Evolutionary conservation across 2,329 filamentous ascomycete genomes (phyloP).

Genomic region (Aaosphaeria pasadenensis): DNA sequence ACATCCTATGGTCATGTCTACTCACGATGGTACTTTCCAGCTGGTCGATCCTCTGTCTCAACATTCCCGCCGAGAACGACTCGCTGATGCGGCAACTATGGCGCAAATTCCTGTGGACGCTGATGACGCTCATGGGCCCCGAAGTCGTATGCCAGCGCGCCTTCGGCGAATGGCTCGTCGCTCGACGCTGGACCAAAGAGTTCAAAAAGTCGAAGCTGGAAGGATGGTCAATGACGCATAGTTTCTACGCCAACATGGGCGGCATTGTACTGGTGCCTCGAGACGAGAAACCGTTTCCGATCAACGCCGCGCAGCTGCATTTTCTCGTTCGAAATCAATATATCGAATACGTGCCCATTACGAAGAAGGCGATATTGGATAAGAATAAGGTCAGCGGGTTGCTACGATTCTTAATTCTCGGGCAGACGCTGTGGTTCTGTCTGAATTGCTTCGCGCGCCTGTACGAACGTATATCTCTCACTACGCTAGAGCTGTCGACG

Average conservation of each 20-base stretch:
- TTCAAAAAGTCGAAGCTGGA: slow-evolving; percentile 8
- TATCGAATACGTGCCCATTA: slow-evolving; percentile 9
- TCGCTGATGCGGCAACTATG: slow-evolving; percentile 8
- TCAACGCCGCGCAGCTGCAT: slow-evolving; percentile 11
- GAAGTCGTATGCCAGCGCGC: slow-evolving; percentile 33
- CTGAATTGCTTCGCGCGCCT: slow-evolving; percentile 6
- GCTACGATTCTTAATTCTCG: slow-evolving; percentile 3
- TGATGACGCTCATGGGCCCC: slow-evolving; percentile 33
- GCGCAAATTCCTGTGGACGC: slow-evolving; percentile 26
- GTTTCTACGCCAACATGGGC: slow-evolving; percentile 20
- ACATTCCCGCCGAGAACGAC: slow-evolving; percentile 29
- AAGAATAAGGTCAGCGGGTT: slow-evolving; percentile 8
- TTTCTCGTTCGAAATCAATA: slow-evolving; percentile 6
- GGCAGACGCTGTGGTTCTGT: slow-evolving; percentile 9
- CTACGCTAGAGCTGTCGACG: slow-evolving; percentile 39
- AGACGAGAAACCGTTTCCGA: slow-evolving; percentile 9
- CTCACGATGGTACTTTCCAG: slow-evolving; percentile 43
- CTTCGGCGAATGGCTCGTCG: slow-evolving; percentile 32
- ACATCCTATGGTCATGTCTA: slow-evolving; percentile 40
- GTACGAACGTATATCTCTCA: slow-evolving; percentile 26
- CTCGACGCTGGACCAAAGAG: slow-evolving; percentile 21
- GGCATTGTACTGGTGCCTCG: slow-evolving; percentile 9
- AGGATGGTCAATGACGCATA: slow-evolving; percentile 17
- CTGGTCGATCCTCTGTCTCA: slow-evolving; percentile 24
- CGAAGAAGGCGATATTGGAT: slow-evolving; percentile 6